A percentile compares a stretch with the other conserved stretches of the same genome.
Conservation (phyloP, 129 eudicot genomes). For the Cynara cardunculus region DNA sequence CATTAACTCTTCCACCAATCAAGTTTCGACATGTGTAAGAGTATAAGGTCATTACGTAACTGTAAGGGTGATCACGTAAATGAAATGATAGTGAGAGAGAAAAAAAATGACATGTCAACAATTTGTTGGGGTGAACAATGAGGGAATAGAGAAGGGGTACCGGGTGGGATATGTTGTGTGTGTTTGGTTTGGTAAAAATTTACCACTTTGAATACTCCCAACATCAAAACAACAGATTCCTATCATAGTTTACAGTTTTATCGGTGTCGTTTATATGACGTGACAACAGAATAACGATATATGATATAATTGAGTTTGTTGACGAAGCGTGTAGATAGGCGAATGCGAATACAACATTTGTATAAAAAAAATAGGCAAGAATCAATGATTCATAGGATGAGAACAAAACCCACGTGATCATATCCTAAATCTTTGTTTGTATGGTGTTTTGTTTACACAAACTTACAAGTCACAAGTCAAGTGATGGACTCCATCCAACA, state of each 20-base stretch:
- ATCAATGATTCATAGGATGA: conserved; percentile 22
- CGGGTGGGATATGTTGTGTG: not conserved
- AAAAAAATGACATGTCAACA: not conserved
- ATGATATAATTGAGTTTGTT: not conserved
- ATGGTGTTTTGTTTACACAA: conserved; percentile 23
- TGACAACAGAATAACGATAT: not conserved
- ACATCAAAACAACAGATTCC: not conserved
- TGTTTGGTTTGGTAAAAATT: not conserved
- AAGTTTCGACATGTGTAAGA: not conserved
- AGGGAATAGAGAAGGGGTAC: not conserved
- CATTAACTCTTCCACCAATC: too few species aligned
- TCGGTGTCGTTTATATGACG: not conserved
- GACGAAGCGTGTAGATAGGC: not conserved
- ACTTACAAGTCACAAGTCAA: conserved; percentile 22
- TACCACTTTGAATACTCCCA: not conserved
- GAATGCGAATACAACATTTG: not conserved
- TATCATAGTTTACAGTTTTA: too few species aligned
- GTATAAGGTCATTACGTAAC: not conserved
- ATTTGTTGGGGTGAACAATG: not conserved
- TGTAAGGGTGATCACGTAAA: not conserved
- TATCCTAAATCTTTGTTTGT: conserved; percentile 22
- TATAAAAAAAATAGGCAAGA: not conserved
- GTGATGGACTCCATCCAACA: conserved; percentile 16
- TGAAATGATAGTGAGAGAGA: not conserved
- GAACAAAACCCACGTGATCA: conserved; percentile 26